Evolutionary conservation across 2,329 filamentous ascomycete genomes (phyloP), one percentile per base, ranked within the genome.

Genomic region (Pseudogymnoascus sp.): DNA sequence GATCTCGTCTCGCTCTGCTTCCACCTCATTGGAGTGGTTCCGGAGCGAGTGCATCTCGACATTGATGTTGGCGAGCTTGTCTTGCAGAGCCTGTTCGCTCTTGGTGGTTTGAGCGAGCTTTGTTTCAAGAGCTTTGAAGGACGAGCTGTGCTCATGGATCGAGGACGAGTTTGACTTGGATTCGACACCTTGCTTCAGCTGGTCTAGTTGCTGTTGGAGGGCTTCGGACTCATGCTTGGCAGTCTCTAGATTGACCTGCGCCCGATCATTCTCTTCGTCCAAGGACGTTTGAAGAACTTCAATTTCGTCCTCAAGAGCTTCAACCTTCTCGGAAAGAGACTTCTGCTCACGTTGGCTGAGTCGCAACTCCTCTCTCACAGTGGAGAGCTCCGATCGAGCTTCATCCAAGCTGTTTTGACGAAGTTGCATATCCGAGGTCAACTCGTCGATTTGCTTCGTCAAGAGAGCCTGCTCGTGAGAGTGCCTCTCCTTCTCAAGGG

Each of bases 241-340:
- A 47, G 74, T 73, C 58, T 74, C 69, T 8, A 81, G 69, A 47
- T 80, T 78, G 38, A 77, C 73, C 14, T 76, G 81, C 5, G 81
- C 80, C 62, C 83, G 81, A 65, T 87, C 83, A 43, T 81, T 81
- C 70, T 88, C 86, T 58, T 89, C 86, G 58, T 75, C 73, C 11
- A 76, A 62, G 28, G 70, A 72, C n/a, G 71, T 73, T 70, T 91
- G 87, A 12, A 92, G 74, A 28, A 90, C 83, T 60, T 90, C 86
- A n/a, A 91, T 79, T 70, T 92, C 89, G 65, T 92, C 88, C 70
- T 92, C 87, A 18, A 92, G 72, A 6, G 81, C 80, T 62, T 88
- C 83, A 1, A 86, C 77, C 70, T 86, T 90, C 65, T 89, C 86
- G 57, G 78, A 77, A 63, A 89, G 78, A 0, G 79, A 71, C 65